Conservation (phyloP, 2,329 filamentous ascomycete genomes). For the Septoria linicola region DNA sequence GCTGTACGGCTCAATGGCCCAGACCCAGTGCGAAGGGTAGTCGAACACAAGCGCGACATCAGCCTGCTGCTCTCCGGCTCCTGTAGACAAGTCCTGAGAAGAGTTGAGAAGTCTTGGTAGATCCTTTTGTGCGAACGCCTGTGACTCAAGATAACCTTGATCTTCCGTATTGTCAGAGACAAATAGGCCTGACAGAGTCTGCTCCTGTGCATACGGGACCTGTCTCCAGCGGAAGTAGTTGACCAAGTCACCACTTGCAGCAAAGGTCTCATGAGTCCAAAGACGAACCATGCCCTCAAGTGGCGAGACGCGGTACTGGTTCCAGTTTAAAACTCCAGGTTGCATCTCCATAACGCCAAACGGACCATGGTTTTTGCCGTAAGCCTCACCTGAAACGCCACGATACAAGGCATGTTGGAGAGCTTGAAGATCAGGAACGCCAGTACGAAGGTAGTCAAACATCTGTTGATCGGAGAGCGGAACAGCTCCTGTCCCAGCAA, state of each 20-base stretch:
- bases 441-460: constrained; percentile 28
- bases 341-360: constrained; percentile 32
- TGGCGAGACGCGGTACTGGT: constrained; percentile 28
- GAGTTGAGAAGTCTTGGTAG: constrained; percentile 15
- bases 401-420: constrained; percentile 27
- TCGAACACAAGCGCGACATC: constrained; percentile 27
- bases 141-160: constrained; percentile 25
- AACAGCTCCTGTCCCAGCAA: constrained; percentile 22
- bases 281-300: constrained; percentile 29
- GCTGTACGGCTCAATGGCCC: constrained; percentile 29
- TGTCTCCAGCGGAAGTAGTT: constrained; percentile 32
- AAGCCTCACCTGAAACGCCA: constrained; percentile 25
- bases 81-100: background rate
- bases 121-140: constrained; percentile 22
- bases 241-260: constrained; percentile 27
- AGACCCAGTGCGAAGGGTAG: constrained; percentile 28
- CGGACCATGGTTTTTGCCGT: constrained; percentile 20
- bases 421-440: constrained; percentile 27
- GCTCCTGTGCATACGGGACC: constrained; percentile 28
- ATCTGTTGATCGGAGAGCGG: constrained; percentile 22
- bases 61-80: constrained; percentile 14
- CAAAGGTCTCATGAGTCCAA: constrained; percentile 30
- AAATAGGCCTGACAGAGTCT: constrained; percentile 27
- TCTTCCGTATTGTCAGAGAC: constrained; percentile 25
- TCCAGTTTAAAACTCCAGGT: constrained; percentile 31